Evolutionary conservation across 1,284 basidiomycete species (phyloP).

Genomic region (Malassezia sp.): DNA sequence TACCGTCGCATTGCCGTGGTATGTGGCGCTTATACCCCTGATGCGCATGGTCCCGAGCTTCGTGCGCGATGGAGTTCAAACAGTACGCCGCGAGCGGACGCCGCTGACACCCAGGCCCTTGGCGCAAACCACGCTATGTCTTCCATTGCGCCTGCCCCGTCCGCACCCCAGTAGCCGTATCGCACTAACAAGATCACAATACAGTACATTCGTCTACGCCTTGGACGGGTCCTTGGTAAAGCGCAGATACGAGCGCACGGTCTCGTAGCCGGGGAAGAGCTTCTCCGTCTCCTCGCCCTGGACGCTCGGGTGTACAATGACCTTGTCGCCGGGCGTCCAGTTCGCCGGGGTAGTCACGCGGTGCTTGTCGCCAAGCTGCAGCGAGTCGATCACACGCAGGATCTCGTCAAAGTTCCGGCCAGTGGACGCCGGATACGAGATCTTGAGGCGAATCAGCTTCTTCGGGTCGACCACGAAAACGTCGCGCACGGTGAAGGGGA

Average conservation of each 20-base stretch:
- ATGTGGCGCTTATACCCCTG: constrained; percentile 27
- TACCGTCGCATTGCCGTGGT: constrained; percentile 27
- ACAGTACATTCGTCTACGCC: too few species aligned
- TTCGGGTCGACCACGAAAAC: constrained; percentile 46
- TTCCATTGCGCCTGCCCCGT: background rate
- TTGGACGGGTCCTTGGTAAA: constrained; percentile 48
- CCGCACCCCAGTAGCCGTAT: background rate
- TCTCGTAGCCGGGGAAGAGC: constrained; percentile 60
- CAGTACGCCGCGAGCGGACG: background rate
- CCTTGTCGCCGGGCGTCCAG: constrained; percentile 85
- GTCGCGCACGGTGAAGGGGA: constrained; percentile 54
- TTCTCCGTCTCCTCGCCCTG: constrained; percentile 75
- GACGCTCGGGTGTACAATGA: constrained; percentile 87
- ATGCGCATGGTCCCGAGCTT: constrained; percentile 26
- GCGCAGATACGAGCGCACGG: constrained; percentile 52
- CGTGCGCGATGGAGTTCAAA: constrained; percentile 6
- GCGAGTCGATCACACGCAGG: constrained; percentile 67
- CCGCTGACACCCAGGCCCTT: background rate
- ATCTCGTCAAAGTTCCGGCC: constrained; percentile 63
- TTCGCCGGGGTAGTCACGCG: constrained; percentile 62
- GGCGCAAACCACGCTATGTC: constrained; percentile 15
- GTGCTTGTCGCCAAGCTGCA: constrained; percentile 71
- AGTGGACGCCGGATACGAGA: constrained; percentile 60
- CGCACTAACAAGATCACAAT: background rate
- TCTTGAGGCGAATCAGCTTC: constrained; percentile 57